Evolutionary conservation across 345 rosid species (phyloP), one percentile per base, ranked within the genome.

Genomic region (Syzygium aqueum): DNA sequence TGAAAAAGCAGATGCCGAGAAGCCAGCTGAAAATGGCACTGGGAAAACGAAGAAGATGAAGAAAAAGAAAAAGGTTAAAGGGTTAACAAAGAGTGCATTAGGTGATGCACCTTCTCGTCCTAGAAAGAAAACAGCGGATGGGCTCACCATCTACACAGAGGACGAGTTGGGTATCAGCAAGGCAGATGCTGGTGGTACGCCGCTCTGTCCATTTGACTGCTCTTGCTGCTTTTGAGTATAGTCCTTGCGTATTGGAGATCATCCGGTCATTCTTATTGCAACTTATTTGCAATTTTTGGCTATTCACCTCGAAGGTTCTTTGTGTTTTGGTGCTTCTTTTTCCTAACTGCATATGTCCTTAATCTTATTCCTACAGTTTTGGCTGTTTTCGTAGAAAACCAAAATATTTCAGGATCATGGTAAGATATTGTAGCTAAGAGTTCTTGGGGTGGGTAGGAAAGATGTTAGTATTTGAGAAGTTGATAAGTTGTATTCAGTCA

Each of bases 121-220:
- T 8, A 89, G 93, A 82, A 94, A 88, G 91, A 94, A 73, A 86
- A 96, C 96, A 0, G 87, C 28, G 13, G 98, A 94, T 21, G 98
- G 98, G 43, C 78, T 96, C 3, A 51, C 43, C 28, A 84, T 96
- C 65, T 96, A 90, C 87, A 90, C 95, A 0, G 97, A 94, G 91
- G 97, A 93, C 53, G 99, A 97, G 90, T 89, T 97, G 90, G 92
- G 96, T 89, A 59, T 97, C 49, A 91, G 85, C 56, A 93, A 87
- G 27, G 57, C 91, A 25, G 90, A 94, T 49, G 93, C 93, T 86
- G 97, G 99, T 87, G 86, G 83, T 65, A 93, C 98, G 10, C 91
- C 87, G 8, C 96, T 94, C 86, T 97, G 98, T 86, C 99, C 99
- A 30, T 97, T 96, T 90, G 97, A 96, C 86, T 95, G 99, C 90